Base-by-base conservation (phyloP, 352 stramenopile genomes). In the Globisporangium yorkense region DNA sequence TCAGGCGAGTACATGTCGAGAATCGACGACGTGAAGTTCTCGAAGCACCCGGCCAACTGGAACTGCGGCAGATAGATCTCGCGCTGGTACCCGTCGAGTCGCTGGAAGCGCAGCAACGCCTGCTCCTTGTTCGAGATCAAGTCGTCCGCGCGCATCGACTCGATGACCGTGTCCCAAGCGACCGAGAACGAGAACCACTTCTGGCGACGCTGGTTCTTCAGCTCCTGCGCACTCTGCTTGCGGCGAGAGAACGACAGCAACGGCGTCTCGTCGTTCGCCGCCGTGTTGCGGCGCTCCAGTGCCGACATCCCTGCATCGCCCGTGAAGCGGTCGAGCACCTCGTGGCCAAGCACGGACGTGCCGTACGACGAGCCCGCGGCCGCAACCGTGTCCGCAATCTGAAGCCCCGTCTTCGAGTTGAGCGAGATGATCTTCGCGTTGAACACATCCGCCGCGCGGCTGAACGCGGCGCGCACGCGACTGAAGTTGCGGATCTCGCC, bases 161-260 rank as follows among this genome's bases (percentile, higher is more conserved):
- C 89, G 52, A 99, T 98, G 47, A 99, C 96, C 49, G 97, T 94
- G 63, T 99, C 97, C 96, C 96, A 99, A 4, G 96, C 96, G 29
- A 97, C 87, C 20, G 94, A 98, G 63, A 99, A 99, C 44, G 97
- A 98, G 1, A 97, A 91, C 97, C 97, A 99, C 63, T 99, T 98
- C 65, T 98, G 94, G 27, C 97, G 97, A 45, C 96, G 86, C 46
- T 97, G 85, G 70, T 97, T 92, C 69, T 94, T 87, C 18, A 89
- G 62, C 59, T 96, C 86, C 53, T 79, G 68, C 5, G 80, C 68
- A 0, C 82, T 91, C 47, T 93, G 86, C 64, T 93, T 94, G 12
- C 86, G 82, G 12, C 86, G 76, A 37, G 86, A 94, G 55, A 96
- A 96, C 58, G 84, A 94, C 16, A 96, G 57, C 27, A 96, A 47